These are phyloP conservation scores for Alternaria consortialis DNA, from an alignment of 2,329 filamentous ascomycete species.

Conservation along the genomic window DNA sequence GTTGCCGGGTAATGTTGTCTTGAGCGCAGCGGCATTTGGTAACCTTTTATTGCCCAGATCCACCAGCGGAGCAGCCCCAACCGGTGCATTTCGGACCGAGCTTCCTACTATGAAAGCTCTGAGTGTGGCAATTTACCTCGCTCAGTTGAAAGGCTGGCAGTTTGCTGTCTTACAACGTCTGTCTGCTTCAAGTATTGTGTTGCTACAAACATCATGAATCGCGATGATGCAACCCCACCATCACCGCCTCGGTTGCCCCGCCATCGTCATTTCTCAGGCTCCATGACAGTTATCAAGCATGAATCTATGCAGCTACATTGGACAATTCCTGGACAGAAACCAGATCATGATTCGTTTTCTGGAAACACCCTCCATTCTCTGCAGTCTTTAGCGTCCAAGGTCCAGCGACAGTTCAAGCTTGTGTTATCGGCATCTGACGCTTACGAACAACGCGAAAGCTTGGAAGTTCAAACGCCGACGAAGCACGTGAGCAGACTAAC, in stretches of 20 bases:
- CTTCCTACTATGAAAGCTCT: neutral
- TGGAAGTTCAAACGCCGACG: constrained; percentile 22
- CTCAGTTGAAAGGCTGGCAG: neutral
- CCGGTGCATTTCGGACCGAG: constrained; percentile 38
- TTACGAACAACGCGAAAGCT: neutral
- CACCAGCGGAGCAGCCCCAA: constrained; percentile 20
- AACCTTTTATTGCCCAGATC: constrained; percentile 26
- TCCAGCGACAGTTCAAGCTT: neutral
- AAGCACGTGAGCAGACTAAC: constrained; percentile 15
- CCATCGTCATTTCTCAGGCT: constrained; percentile 5
- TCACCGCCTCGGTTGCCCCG: constrained; percentile 10
- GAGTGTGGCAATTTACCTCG: constrained; percentile 24
- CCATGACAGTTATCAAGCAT: neutral
- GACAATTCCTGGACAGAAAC: neutral
- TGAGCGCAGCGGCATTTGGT: constrained; percentile 27
- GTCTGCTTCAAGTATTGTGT: constrained; percentile 13
- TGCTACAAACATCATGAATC: constrained; percentile 8
- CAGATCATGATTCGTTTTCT: rapidly evolving
- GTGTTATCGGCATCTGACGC: constrained; percentile 15
- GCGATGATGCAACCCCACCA: constrained; percentile 15
- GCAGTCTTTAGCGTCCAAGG: neutral
- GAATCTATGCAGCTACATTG: neutral
- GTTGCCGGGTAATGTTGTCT: constrained; percentile 9
- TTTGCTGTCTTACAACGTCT: neutral
- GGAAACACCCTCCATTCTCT: neutral